Evolutionary conservation across 1,139 yeast genomes (phyloP), one percentile per base, ranked within the genome.

Genomic region (Taiozyma sp.): DNA sequence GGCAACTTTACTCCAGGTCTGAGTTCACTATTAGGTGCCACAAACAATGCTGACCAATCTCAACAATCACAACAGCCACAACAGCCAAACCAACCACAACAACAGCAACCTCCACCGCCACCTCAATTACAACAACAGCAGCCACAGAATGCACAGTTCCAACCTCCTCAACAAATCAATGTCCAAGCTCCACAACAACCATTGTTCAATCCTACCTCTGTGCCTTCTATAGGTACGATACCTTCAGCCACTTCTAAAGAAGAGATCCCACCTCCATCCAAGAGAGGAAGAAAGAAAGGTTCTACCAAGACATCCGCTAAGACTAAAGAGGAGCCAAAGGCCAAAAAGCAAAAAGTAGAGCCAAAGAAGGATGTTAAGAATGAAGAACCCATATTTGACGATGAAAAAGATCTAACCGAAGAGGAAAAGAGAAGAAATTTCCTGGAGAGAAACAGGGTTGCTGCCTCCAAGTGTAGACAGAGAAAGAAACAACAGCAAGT

Each of bases 401-500:
- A 52, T 34, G 54, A 51, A 1, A 51, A 45, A 12, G 51, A 48
- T 27, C 55, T 65, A 55, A 65, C 76, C 0, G 86, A 81, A 45
- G 89, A 79, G 47, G 93, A 87, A 46, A 90, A 87, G 65, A 79
- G 98, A 34, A 83, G 83, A 65, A 84, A 79, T 58, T 93, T 93
- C 61, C 71, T 93, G 58, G 99, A 93, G 66, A 76, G 98, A 55
- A 93, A 93, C 67, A 78, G 99, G 55, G 82, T 93, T 14, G 99
- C 99, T 0, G 99, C 99, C 0, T 83, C 95, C 41, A 92, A 91
- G 68, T 95, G 98, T 72, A 81, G 99, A 53, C 96, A 89, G 69
- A 80, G 97, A 50, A 95, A 93, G 76, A 93, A 95, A 71, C 92
- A 89, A 65, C 86, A 88, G 75, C 79, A 90, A 44, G 84, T 81